Conservation (phyloP, 148 eudicot genomes). For the Silene latifolia region DNA sequence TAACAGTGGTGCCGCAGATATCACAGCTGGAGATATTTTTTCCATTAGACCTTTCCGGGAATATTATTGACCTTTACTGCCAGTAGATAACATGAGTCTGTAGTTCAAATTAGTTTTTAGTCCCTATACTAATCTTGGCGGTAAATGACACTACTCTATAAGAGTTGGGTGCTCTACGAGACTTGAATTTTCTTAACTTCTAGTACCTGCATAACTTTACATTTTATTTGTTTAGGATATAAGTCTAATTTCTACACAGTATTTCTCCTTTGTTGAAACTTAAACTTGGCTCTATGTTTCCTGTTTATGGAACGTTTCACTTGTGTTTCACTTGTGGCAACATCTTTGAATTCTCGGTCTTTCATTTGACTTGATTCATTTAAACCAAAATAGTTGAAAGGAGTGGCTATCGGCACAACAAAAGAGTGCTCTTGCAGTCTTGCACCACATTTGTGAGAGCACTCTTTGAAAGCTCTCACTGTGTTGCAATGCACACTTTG, state of each 20-base stretch:
- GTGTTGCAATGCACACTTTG: not conserved
- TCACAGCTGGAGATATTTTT: not conserved
- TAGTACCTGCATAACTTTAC: not conserved
- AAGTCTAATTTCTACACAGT: not conserved
- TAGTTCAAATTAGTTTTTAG: not conserved
- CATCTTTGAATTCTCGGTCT: not conserved
- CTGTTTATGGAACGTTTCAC: not conserved
- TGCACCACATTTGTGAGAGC: not conserved
- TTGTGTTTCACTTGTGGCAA: not conserved
- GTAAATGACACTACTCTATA: not conserved
- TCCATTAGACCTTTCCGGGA: not conserved
- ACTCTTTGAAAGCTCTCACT: not conserved
- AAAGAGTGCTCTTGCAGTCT: not conserved
- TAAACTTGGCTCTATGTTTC: conserved; percentile 1
- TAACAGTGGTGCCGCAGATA: not conserved
- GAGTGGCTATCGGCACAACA: not conserved
- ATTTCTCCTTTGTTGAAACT: not conserved
- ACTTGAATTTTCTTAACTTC: not conserved
- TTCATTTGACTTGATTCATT: not conserved
- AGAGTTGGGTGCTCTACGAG: not conserved
- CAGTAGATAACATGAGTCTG: not conserved
- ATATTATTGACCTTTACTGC: not conserved
- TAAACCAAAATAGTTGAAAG: not conserved
- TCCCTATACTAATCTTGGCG: not conserved
- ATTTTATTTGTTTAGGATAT: not conserved